Percentiles rank a stretch among this genome's conserved stretches.
These are phyloP conservation scores for Hebeloma cylindrosporum DNA, from an alignment of 768 basidiomycete species.

Conservation along the genomic window DNA sequence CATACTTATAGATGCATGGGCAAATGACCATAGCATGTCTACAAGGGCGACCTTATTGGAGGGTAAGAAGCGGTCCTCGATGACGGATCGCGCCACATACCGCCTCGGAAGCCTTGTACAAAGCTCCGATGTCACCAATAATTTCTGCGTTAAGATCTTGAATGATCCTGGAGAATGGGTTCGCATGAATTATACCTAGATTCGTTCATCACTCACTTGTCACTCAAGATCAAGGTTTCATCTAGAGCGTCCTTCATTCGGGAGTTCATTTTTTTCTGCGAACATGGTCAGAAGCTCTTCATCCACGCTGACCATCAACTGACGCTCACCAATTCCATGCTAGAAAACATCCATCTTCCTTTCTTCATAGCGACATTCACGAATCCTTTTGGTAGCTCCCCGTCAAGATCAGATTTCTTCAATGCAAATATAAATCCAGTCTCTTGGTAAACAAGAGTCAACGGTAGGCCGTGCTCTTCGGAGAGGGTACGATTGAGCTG, in stretches of 20 bases:
- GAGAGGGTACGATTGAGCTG: slow-evolving; percentile 59
- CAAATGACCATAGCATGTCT: slow-evolving; percentile 90
- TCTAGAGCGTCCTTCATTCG: slow-evolving; percentile 90
- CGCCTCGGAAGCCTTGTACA: slow-evolving; percentile 92
- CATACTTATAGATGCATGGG: slow-evolving; percentile 79
- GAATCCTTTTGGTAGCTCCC: slow-evolving; percentile 68
- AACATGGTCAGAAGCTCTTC: no score
- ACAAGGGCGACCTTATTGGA: slow-evolving; percentile 70
- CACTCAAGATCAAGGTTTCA: slow-evolving; percentile 84
- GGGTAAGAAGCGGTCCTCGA: neutral
- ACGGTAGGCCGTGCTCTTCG: slow-evolving; percentile 62
- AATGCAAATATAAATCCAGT: slow-evolving; percentile 72
- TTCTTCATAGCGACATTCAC: slow-evolving; percentile 66
- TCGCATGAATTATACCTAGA: neutral
- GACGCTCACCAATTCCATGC: slow-evolving; percentile 70
- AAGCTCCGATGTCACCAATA: slow-evolving; percentile 66
- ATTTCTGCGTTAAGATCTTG: slow-evolving; percentile 74
- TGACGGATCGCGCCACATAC: slow-evolving; percentile 33
- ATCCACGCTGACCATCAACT: no score
- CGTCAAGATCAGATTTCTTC: slow-evolving; percentile 65
- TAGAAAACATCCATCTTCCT: slow-evolving; percentile 74
- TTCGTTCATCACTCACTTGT: slow-evolving; percentile 48
- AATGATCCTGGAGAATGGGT: slow-evolving; percentile 60
- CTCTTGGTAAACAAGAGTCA: slow-evolving; percentile 70
- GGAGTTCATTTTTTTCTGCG: slow-evolving; percentile 83